Base-by-base conservation (phyloP, 2,329 filamentous ascomycete species). In the Camptophora hylomeconis region DNA sequence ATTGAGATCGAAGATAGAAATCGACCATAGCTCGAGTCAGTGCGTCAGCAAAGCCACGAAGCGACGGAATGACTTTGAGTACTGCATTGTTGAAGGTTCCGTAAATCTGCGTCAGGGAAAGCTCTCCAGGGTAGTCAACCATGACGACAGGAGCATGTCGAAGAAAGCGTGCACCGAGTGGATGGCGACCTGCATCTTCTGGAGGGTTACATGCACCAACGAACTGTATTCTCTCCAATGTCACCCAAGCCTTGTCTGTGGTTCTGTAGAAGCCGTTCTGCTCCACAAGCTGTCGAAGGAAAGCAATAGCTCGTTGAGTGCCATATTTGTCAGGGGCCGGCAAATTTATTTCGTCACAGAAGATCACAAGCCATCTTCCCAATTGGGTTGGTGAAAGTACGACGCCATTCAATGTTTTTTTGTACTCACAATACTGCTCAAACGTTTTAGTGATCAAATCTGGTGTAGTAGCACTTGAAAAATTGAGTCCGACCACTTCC, bases 201-300 rank as follows among this genome's bases (percentile, higher is more conserved):
- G 89, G 89, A 45, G 89, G 92, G 57, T 99, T 99, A 54, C 89
- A 99, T 47, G 89, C 89, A 45, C 89, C 89, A 30, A 99, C 92
- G 44, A 99, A 99, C 51, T 99, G 89, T 47, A 99, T 95, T 24
- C 92, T 80, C 51, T 98, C 92, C 12, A 98, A 71, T 5, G 82
- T 92, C 28, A 98, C 89, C 89, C 89, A 99, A 3, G 80, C 84
- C 62, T 93, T 94, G 58, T 95, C 92, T 0, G 81, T 81, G 1
- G 92, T 93, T 44, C 87, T 73, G 92, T 92, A 99, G 70, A 98
- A 99, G 17, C 89, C 89, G 45, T 95, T 95, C 50, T 98, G 89
- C 54, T 99, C 89, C 26, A 99, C 86, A 38, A 99, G 74, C 53
- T 99, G 89, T 45, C 92, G 76, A 42, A 99, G 58, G 69, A 99